These are phyloP conservation scores for Tuber umbilicatum DNA, from an alignment of 495 filamentous ascomycete genomes.

Conservation along the genomic window DNA sequence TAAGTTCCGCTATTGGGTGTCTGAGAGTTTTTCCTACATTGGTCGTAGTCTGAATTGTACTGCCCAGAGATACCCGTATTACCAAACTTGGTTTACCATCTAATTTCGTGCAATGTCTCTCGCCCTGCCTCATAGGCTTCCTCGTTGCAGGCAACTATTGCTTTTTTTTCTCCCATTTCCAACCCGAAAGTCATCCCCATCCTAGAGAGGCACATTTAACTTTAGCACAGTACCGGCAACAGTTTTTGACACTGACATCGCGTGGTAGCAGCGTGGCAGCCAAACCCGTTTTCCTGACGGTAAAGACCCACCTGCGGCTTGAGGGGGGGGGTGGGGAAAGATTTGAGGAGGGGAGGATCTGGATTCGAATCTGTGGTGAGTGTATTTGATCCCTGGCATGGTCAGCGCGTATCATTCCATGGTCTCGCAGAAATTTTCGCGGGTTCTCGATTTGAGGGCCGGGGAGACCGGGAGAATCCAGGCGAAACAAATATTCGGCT, in stretches of 20 bases:
- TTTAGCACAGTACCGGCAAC: slow-evolving; percentile 1
- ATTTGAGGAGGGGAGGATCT: slow-evolving; percentile 28
- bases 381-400: slow-evolving; percentile 25
- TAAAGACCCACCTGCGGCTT: slow-evolving; percentile 13
- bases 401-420: slow-evolving; percentile 27
- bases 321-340: slow-evolving; percentile 28
- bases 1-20: slow-evolving; percentile 21
- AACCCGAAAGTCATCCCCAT: neutral
- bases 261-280: slow-evolving; percentile 37
- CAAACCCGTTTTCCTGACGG: slow-evolving; percentile 31
- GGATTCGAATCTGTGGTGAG: slow-evolving; percentile 24
- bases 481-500: slow-evolving; percentile 30
- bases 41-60: neutral
- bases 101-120: slow-evolving; percentile 17
- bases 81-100: slow-evolving; percentile 24
- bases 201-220: slow-evolving; percentile 17
- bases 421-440: slow-evolving; percentile 9
- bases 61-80: slow-evolving; percentile 16
- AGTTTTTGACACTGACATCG: slow-evolving; percentile 37
- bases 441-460: slow-evolving; percentile 24
- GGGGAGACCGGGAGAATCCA: slow-evolving; percentile 32
- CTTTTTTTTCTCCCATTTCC: slow-evolving; percentile 22
- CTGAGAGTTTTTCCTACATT: slow-evolving; percentile 20
- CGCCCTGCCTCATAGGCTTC: slow-evolving; percentile 22
- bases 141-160: slow-evolving; percentile 17